A percentile compares a stretch with the other conserved stretches of the same genome.
Evolutionary conservation across 257 asterid species (phyloP).

Genomic region (Solanum medicagineum): DNA sequence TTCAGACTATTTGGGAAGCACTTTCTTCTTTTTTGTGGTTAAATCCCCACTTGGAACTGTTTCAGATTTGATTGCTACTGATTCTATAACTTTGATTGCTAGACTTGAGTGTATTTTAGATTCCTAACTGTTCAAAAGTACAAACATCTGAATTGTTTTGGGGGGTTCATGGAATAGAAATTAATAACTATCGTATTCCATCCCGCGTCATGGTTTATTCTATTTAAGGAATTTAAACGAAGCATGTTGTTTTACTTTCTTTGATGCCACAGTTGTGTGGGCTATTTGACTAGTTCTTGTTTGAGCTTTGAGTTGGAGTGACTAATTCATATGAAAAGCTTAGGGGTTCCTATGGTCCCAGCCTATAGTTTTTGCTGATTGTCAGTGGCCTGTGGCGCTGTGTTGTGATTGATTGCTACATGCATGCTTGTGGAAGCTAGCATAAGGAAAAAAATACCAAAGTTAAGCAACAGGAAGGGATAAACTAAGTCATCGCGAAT

Average conservation of each 20-base stretch:
- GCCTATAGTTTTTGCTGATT: neutral
- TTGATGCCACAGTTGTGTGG: neutral
- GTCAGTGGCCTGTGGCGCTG: neutral
- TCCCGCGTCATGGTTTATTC: neutral
- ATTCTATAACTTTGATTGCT: neutral
- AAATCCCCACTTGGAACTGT: neutral
- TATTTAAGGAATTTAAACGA: neutral
- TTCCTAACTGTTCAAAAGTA: neutral
- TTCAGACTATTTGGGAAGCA: neutral
- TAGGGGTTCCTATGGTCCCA: neutral
- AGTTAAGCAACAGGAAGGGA: neutral
- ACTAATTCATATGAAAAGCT: neutral
- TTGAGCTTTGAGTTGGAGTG: neutral
- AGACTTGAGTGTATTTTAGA: neutral
- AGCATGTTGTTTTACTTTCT: neutral
- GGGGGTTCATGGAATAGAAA: neutral
- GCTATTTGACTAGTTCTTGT: neutral
- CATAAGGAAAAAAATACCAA: neutral
- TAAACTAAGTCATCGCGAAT: neutral
- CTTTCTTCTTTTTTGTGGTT: neutral
- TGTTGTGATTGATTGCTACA: neutral
- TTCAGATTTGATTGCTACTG: neutral
- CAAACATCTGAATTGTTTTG: neutral
- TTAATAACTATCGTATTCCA: neutral
- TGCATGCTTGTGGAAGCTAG: neutral